Evolutionary conservation across 148 eudicot species (phyloP).

Genomic region (Chenopodium album): DNA sequence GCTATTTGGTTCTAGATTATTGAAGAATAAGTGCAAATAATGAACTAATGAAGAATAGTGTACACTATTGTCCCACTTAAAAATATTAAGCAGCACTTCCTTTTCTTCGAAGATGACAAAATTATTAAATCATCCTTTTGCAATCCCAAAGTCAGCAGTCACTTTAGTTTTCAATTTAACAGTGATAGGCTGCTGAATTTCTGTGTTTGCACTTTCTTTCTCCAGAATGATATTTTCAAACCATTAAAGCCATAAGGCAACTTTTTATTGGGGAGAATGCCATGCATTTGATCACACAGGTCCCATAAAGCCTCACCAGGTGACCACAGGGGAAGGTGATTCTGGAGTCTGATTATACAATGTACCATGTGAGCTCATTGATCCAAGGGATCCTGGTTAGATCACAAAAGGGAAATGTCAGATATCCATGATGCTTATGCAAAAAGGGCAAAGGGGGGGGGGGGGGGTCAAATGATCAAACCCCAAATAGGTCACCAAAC

Average conservation of each 20-base stretch:
- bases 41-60: neutral
- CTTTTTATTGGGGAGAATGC: no score
- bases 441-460: no score
- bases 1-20: neutral
- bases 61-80: neutral
- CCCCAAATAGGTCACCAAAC: neutral
- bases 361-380: constrained; percentile 78
- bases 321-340: constrained; percentile 41
- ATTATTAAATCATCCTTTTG: neutral
- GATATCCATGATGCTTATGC: neutral
- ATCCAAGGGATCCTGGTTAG: constrained; percentile 80
- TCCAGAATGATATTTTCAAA: neutral
- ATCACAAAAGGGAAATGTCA: constrained; percentile 14
- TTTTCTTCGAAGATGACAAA: neutral
- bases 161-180: neutral
- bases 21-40: neutral
- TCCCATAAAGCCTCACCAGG: constrained; percentile 56
- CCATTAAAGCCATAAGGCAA: neutral
- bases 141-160: neutral
- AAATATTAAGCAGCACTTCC: neutral
- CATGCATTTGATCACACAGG: neutral
- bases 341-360: constrained; percentile 59
- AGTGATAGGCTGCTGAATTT: neutral
- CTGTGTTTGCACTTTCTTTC: neutral
- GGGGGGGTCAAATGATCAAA: neutral